A percentile compares a stretch with the other conserved stretches of the same genome.
phyloP scores from a whole-genome alignment of 208 protist species.

The Crithidia fasciculata region DNA sequence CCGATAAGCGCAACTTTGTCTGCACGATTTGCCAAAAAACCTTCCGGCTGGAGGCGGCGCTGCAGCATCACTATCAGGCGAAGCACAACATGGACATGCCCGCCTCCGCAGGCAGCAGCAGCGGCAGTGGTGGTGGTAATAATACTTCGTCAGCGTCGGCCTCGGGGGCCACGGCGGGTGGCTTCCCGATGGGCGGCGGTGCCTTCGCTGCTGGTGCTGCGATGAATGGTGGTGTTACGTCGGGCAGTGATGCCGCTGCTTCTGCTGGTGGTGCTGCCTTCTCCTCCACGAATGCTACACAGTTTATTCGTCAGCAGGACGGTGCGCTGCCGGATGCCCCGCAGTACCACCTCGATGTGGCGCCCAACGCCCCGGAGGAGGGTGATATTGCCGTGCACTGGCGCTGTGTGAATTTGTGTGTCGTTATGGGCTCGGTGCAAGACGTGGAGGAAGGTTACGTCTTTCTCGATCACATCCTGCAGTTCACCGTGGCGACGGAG shows the following conservation, averaged over 20 bases:
- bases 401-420: conserved; percentile 85
- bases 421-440: conserved; percentile 77
- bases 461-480: conserved; percentile 85
- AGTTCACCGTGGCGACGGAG: conserved; percentile 85
- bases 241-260: neutral
- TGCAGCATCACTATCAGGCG: conserved; percentile 90
- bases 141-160: neutral
- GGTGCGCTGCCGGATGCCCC: conserved; percentile 61
- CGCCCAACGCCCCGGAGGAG: conserved; percentile 87
- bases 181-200: neutral
- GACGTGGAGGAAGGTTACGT: conserved; percentile 87
- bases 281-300: conserved; percentile 5
- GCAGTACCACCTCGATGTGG: conserved; percentile 87
- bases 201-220: too few species aligned
- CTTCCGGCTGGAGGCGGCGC: conserved; percentile 86
- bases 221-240: neutral
- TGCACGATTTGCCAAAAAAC: conserved; percentile 91
- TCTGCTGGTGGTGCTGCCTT: neutral
- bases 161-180: neutral
- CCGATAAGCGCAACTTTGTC: conserved; percentile 65
- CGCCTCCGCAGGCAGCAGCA: neutral
- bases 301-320: conserved; percentile 75
- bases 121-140: neutral
- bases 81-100: conserved; percentile 92
- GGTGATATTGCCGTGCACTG: conserved; percentile 83